A percentile compares a stretch with the other conserved stretches of the same genome.
Conservation (phyloP, 2,329 filamentous ascomycete genomes). For the Arthroderma sp. region DNA sequence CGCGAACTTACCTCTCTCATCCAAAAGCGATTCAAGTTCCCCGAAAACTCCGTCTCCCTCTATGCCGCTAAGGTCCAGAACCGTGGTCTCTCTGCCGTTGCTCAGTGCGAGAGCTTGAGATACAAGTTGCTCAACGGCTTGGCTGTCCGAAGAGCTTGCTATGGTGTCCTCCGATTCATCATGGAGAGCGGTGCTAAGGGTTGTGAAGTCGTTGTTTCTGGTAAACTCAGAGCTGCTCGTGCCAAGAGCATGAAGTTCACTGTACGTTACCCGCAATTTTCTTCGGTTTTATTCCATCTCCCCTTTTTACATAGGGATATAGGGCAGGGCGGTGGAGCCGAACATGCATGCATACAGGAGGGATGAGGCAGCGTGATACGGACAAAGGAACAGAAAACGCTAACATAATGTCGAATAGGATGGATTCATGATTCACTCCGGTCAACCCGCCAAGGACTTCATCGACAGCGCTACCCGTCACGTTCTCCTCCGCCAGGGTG, state of each 20-base stretch:
- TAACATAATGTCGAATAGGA: constrained; percentile 38
- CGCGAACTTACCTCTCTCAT: constrained; percentile 99
- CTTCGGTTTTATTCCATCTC: not conserved
- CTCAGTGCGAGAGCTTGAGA: constrained; percentile 99
- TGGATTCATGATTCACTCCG: constrained; percentile 99
- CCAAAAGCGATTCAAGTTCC: constrained; percentile 99
- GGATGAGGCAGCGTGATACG: not conserved
- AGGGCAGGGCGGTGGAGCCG: not conserved
- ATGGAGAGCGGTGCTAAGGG: constrained; percentile 99
- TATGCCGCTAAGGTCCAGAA: constrained; percentile 99
- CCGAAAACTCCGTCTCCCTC: constrained; percentile 98
- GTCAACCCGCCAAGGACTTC: constrained; percentile 98
- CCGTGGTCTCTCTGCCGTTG: constrained; percentile 98
- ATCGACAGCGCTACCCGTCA: constrained; percentile 97
- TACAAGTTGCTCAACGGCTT: constrained; percentile 99
- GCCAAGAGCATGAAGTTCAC: constrained; percentile 99
- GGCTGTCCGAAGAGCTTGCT: constrained; percentile 96
- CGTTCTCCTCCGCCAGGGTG: constrained; percentile 99
- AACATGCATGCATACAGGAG: not conserved
- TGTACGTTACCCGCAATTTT: constrained; percentile 46
- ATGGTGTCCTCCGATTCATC: constrained; percentile 99
- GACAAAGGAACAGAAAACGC: not conserved
- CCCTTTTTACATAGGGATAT: not conserved
- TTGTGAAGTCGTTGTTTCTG: constrained; percentile 98
- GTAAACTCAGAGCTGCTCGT: constrained; percentile 96